These are phyloP conservation scores for Hypericum perforatum DNA, from an alignment of 345 rosid genomes.

Conservation along the genomic window DNA sequence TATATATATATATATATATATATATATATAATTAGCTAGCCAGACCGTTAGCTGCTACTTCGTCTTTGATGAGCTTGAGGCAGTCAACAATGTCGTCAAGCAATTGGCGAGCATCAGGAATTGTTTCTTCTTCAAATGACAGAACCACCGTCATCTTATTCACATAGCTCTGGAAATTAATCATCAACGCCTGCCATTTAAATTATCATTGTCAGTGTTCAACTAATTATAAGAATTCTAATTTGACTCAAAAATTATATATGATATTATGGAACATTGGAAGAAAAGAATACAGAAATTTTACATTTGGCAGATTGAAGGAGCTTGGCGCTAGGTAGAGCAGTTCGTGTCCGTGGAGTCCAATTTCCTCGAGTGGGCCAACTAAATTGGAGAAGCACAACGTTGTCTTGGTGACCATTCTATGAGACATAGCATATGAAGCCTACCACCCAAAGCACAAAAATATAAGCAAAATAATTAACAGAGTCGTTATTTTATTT, in stretches of 20 bases:
- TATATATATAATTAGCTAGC: neutral
- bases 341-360: constrained; percentile 21
- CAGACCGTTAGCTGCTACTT: neutral
- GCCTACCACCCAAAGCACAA: constrained; percentile 6
- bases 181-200: constrained; percentile 28
- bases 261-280: too few relatives aligned
- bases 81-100: neutral
- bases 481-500: too few relatives aligned
- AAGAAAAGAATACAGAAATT: neutral
- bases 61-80: neutral
- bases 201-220: neutral
- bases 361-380: constrained; percentile 27
- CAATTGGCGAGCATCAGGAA: neutral
- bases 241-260: too few relatives aligned
- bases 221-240: neutral
- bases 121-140: neutral
- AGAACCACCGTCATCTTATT: neutral
- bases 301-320: constrained; percentile 22
- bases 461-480: too few relatives aligned
- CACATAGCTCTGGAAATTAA: constrained; percentile 9
- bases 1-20: too few relatives aligned
- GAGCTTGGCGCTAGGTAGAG: constrained; percentile 25
- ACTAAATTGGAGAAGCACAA: constrained; percentile 27
- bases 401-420: constrained; percentile 17
- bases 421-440: constrained; percentile 18